Evolutionary conservation across 768 basidiomycete genomes (phyloP), one percentile per base, ranked within the genome.

Genomic region (Hygrocybe punicea): DNA sequence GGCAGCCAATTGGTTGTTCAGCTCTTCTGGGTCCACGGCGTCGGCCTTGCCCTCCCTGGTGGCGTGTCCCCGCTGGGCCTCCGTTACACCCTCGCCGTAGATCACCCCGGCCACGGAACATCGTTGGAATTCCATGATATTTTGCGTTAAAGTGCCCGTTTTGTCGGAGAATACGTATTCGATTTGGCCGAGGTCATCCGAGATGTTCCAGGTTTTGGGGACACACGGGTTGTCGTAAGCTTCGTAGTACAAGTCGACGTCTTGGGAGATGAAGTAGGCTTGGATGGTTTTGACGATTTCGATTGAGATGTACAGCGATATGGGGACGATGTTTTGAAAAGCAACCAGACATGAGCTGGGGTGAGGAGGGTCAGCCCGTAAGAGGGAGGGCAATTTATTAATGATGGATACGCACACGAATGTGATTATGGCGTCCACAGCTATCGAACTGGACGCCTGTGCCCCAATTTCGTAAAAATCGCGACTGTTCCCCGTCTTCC

Each of bases 281-380:
- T 97, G 95, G 56, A 96, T 92, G 1, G 95, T 97, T 78, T 97
- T 97, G 78, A 97, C 94, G 62, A 97, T 91, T 75, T 98, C 95
- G 67, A 97, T 94, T 48, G 95, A 95, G 68, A 98, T 97, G 78
- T 96, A 96, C 21, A 98, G 82, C 3, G 93, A 94, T 56, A 97
- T 88, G 21, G 95, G 95, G 13, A 98, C 89, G 68, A 97, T 95
- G 71, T 98, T 98, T 74, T 98, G 95, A 78, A 98, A 98, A 2
- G 91, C 89, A 68, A 98, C 92, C 39, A 99, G 82, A 69, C 89
- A 91, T 2, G 94, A 91, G 24, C 93, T 97, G 57, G 23, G 52
- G n/a, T 56, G 53, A 37, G 59, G 33, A 49, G 61, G 2, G 63
- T 45, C 61, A 57, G 8, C 64, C 23, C 51, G 24, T 13, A 7